Percentiles rank a stretch among this genome's conserved stretches.
Conservation (phyloP, 768 basidiomycete species). For the Pleurotus djamor region DNA sequence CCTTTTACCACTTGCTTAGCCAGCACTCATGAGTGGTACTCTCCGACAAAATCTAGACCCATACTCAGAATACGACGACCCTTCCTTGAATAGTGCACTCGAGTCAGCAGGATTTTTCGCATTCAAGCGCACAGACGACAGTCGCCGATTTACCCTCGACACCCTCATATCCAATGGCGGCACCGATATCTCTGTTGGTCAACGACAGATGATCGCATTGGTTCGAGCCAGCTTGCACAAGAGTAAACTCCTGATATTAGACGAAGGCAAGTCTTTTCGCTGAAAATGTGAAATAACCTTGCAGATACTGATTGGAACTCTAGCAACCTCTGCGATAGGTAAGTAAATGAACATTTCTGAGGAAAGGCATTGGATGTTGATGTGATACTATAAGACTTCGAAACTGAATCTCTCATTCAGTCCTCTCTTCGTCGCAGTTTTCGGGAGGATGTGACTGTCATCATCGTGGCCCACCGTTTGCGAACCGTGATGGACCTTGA, state of each 20-base stretch:
- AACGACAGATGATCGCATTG: slow-evolving; percentile 68
- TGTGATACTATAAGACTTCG: slow-evolving; percentile 38
- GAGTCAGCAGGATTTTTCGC: slow-evolving; percentile 39
- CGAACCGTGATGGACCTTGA: slow-evolving; percentile 71
- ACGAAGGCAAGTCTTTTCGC: slow-evolving; percentile 50
- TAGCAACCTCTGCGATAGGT: slow-evolving; percentile 52
- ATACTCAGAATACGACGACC: slow-evolving; percentile 57
- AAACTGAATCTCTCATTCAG: slow-evolving; percentile 58
- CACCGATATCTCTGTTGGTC: slow-evolving; percentile 73
- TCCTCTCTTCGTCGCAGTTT: slow-evolving; percentile 66
- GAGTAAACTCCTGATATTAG: slow-evolving; percentile 60
- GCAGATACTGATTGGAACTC: slow-evolving; percentile 14
- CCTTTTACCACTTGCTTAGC: slow-evolving; percentile 18
- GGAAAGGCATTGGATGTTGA: neutral
- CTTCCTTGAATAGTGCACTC: slow-evolving; percentile 33
- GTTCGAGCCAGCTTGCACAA: slow-evolving; percentile 60
- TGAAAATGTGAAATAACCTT: slow-evolving; percentile 32
- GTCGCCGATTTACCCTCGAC: slow-evolving; percentile 49
- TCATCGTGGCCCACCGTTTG: slow-evolving; percentile 71
- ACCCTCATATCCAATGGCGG: slow-evolving; percentile 51
- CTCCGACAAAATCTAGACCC: slow-evolving; percentile 70
- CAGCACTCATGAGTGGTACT: slow-evolving; percentile 57
- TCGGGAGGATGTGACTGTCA: slow-evolving; percentile 53
- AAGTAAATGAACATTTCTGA: neutral
- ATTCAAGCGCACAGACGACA: slow-evolving; percentile 36